Conservation (phyloP, 2,329 filamentous ascomycete genomes). For the Graphium sp. region DNA sequence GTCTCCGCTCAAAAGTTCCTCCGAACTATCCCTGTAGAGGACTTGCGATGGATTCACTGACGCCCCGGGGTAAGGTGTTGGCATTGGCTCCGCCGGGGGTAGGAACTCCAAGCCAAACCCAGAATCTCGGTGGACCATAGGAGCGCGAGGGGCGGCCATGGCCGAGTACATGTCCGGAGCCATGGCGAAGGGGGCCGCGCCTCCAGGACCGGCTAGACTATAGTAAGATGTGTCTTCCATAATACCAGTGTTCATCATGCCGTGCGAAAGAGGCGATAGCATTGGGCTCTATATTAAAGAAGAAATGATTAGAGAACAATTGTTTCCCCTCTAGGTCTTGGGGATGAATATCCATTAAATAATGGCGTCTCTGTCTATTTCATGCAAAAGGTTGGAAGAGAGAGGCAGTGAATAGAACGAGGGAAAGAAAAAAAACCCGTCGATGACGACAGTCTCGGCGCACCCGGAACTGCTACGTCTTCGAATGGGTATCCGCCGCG, state of each 20-base stretch:
- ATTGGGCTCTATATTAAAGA: neutral
- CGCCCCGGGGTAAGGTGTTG: conserved; percentile 2
- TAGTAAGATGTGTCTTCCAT: conserved; percentile 4
- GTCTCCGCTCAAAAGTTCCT: conserved; percentile 2
- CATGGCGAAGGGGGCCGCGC: too few species aligned
- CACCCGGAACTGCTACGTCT: too few species aligned
- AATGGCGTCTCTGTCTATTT: too few species aligned
- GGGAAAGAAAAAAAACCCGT: too few species aligned
- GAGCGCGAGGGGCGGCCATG: too few species aligned
- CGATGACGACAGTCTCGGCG: too few species aligned
- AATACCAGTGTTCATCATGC: neutral
- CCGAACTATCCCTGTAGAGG: conserved; percentile 4
- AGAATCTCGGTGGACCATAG: conserved; percentile 3
- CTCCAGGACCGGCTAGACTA: conserved; percentile 1
- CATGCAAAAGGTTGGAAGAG: too few species aligned
- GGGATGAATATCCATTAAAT: too few species aligned
- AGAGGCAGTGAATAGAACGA: too few species aligned
- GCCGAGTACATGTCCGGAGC: too few species aligned
- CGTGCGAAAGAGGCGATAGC: conserved; percentile 2
- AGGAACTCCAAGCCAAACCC: conserved; percentile 2
- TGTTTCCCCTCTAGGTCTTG: too few species aligned
- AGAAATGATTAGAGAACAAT: neutral
- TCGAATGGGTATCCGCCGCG: too few species aligned
- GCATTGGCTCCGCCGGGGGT: conserved; percentile 3
- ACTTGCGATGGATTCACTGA: conserved; percentile 3